Percentiles rank a stretch among this genome's conserved stretches.
Evolutionary conservation across 164 flowering plant genomes (phyloP).

Genomic region (Sextonia rubra): DNA sequence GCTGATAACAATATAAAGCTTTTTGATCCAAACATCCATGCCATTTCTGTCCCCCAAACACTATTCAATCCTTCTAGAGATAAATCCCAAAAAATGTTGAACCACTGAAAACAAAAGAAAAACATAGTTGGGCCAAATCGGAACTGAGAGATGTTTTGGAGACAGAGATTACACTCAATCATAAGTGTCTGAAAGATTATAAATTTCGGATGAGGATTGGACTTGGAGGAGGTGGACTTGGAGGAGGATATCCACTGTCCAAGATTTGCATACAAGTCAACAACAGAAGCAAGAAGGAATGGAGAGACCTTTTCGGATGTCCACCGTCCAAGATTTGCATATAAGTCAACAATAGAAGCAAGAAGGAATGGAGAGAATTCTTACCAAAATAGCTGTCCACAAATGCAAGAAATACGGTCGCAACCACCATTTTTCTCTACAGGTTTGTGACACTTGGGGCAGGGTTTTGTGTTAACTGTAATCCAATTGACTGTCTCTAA

Average conservation of each 20-base stretch:
- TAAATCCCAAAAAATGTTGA: too few species aligned
- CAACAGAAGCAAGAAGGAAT: not conserved
- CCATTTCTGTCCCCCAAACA: not conserved
- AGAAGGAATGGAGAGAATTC: not conserved
- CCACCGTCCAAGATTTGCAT: not conserved
- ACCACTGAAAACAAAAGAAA: not conserved
- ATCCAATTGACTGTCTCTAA: slow-evolving; percentile 85
- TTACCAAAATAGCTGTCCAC: slow-evolving; percentile 88
- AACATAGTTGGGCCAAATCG: not conserved
- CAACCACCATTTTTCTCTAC: slow-evolving; percentile 94
- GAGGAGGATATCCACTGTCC: not conserved
- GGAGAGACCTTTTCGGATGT: slow-evolving; percentile 17
- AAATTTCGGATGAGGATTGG: too few species aligned
- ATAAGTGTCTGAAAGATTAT: not conserved
- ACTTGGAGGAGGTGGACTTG: too few species aligned
- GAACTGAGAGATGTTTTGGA: not conserved
- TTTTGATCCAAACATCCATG: not conserved
- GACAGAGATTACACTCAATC: not conserved
- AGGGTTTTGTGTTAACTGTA: slow-evolving; percentile 71
- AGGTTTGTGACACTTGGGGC: slow-evolving; percentile 85
- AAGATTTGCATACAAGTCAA: not conserved
- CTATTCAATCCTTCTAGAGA: not conserved
- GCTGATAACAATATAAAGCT: too few species aligned
- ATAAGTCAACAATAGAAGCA: not conserved
- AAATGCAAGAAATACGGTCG: slow-evolving; percentile 66